Conservation (phyloP, 257 asterid genomes). For the Cruciata laevipes region DNA sequence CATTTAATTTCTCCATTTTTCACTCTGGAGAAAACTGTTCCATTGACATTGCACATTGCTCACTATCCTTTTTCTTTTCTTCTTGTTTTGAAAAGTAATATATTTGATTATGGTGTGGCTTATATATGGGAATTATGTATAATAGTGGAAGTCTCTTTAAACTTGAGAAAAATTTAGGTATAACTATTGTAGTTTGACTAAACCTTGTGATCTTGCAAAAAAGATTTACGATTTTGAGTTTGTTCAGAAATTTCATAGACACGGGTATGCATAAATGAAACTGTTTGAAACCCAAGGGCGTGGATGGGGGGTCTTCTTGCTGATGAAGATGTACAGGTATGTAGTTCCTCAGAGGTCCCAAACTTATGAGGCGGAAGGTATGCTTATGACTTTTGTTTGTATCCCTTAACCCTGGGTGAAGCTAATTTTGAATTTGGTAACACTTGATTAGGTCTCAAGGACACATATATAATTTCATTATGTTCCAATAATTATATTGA, state of each 20-base stretch:
- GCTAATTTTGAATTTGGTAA: slow-evolving; percentile 17
- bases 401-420: slow-evolving; percentile 10
- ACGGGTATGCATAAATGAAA: slow-evolving; percentile 61
- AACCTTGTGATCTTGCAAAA: slow-evolving; percentile 3
- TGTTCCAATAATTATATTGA: no score
- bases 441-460: slow-evolving; percentile 56
- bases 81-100: no score
- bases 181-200: no score
- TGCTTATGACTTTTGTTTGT: slow-evolving; percentile 17
- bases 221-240: slow-evolving; percentile 15
- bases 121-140: no score
- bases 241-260: slow-evolving; percentile 76
- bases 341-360: slow-evolving; percentile 40
- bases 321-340: slow-evolving; percentile 65
- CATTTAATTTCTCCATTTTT: no score
- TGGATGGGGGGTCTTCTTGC: slow-evolving; percentile 97
- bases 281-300: slow-evolving; percentile 81
- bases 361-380: slow-evolving; percentile 70
- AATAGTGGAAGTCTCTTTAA: no score
- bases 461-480: slow-evolving; percentile 75
- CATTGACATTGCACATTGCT: no score
- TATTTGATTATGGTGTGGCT: no score
- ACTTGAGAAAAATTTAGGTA: no score
- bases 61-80: no score
- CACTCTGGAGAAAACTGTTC: no score